Conservation (phyloP, 306 rosid species). For the Fragaria nilgerrensis region DNA sequence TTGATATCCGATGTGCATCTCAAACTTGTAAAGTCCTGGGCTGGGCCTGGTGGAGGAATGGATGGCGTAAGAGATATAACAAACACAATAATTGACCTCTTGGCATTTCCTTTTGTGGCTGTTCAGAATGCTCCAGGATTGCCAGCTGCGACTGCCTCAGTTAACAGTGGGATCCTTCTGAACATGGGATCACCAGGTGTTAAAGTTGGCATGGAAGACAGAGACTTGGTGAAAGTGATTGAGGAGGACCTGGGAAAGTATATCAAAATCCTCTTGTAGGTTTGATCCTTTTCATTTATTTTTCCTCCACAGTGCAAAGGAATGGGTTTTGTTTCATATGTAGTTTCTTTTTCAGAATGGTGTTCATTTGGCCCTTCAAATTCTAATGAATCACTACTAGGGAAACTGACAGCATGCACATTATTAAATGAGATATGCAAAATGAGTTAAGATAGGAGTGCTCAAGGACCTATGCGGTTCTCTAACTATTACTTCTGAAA, state of each 20-base stretch:
- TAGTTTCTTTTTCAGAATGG: background rate
- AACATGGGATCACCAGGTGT: slow-evolving; percentile 80
- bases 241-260: slow-evolving; percentile 86
- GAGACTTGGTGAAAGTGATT: slow-evolving; percentile 66
- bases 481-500: slow-evolving; percentile 30
- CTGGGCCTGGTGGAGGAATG: slow-evolving; percentile 86
- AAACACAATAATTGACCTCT: slow-evolving; percentile 63
- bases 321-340: background rate
- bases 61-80: slow-evolving; percentile 66
- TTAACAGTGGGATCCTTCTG: slow-evolving; percentile 83
- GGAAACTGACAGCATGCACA: background rate
- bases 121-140: slow-evolving; percentile 83
- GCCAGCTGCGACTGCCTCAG: slow-evolving; percentile 80
- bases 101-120: slow-evolving; percentile 94
- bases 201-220: slow-evolving; percentile 78
- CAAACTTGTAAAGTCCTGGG: slow-evolving; percentile 71
- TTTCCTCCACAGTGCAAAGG: background rate
- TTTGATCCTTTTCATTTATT: slow-evolving; percentile 33
- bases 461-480: slow-evolving; percentile 16
- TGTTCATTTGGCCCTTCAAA: too few species aligned
- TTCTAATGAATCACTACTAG: background rate
- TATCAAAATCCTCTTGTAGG: slow-evolving; percentile 77
- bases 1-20: slow-evolving; percentile 71
- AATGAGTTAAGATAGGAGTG: background rate
- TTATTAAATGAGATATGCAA: background rate